Evolutionary conservation across 345 rosid species (phyloP).

Genomic region (Arabidopsis suecica): DNA sequence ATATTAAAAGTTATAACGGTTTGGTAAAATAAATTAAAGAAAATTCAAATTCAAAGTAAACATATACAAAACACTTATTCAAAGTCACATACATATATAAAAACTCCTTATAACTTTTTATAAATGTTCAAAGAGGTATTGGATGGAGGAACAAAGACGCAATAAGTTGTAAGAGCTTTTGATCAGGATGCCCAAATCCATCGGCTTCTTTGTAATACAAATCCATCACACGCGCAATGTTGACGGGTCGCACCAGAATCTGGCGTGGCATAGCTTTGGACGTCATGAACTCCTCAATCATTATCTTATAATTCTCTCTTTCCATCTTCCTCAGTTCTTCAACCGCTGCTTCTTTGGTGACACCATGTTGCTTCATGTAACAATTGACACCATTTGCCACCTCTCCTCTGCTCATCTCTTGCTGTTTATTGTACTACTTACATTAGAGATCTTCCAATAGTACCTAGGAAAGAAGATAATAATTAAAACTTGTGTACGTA

Average conservation of each 20-base stretch:
- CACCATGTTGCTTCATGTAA: conserved; percentile 25
- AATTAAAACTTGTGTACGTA: background rate
- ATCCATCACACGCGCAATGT: conserved; percentile 15
- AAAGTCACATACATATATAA: too few species aligned
- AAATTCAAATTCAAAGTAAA: too few species aligned
- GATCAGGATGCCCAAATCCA: conserved; percentile 4
- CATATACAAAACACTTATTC: too few species aligned
- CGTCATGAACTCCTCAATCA: conserved; percentile 3
- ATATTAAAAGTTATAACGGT: too few species aligned
- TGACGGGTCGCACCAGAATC: background rate
- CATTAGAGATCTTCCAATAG: background rate
- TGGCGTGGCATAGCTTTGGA: conserved; percentile 20
- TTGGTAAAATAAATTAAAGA: too few species aligned
- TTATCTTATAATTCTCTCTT: background rate
- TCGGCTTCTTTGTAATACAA: background rate
- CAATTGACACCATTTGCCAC: conserved; percentile 29
- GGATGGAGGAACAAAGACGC: conserved; percentile 17
- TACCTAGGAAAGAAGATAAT: too few species aligned
- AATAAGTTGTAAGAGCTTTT: background rate
- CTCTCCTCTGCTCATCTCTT: conserved; percentile 27
- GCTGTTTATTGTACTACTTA: background rate
- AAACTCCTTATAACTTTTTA: too few species aligned
- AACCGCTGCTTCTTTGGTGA: conserved; percentile 4
- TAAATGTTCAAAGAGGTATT: background rate
- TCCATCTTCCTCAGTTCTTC: conserved; percentile 2